Evolutionary conservation across 345 rosid genomes (phyloP).

Genomic region (Eucalyptus decipiens): DNA sequence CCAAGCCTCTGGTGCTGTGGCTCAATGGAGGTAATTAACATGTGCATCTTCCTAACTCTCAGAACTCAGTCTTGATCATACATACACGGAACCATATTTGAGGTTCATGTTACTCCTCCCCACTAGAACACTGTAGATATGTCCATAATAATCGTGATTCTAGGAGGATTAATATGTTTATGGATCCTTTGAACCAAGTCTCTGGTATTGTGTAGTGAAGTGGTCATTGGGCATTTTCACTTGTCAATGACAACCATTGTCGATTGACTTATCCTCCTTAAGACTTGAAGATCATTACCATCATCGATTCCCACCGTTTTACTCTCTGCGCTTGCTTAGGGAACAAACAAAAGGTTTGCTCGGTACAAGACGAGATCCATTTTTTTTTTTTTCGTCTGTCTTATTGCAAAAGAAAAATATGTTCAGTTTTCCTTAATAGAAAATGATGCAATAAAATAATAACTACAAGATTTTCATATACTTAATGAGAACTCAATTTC

Average conservation of each 20-base stretch:
- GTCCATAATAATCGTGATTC: background rate
- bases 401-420: background rate
- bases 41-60: background rate
- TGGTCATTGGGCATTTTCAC: background rate
- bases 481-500: background rate
- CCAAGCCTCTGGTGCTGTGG: conserved; percentile 29
- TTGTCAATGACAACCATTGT: background rate
- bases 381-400: background rate
- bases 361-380: background rate
- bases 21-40: conserved; percentile 15
- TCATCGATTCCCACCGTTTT: background rate
- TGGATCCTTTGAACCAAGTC: background rate
- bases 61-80: background rate
- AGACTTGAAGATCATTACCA: background rate
- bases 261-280: background rate
- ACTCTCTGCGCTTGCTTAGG: background rate
- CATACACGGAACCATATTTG: background rate
- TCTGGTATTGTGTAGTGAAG: background rate
- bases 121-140: background rate
- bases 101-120: background rate
- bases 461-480: background rate
- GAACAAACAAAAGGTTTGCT: background rate
- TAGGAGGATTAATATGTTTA: background rate
- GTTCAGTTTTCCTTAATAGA: background rate
- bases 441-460: background rate